phyloP scores from a whole-genome alignment of 495 filamentous ascomycete genomes.

The Penicillium nucicola region DNA sequence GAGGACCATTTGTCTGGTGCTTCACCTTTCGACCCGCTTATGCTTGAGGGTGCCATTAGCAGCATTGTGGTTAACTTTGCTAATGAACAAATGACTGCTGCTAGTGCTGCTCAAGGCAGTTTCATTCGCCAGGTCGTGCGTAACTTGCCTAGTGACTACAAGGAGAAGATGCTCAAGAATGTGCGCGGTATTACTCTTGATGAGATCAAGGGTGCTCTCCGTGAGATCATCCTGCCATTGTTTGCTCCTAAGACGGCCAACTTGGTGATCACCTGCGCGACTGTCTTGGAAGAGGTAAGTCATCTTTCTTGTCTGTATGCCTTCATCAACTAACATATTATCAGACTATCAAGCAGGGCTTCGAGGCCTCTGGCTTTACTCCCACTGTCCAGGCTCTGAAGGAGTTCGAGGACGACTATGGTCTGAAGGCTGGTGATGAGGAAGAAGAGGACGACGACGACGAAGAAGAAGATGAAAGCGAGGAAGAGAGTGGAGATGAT shows the following conservation, averaged over 20 bases:
- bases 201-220: conserved; percentile 73
- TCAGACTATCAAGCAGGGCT: conserved; percentile 67
- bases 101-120: conserved; percentile 71
- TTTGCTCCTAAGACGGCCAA: conserved; percentile 77
- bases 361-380: conserved; percentile 72
- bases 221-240: conserved; percentile 69
- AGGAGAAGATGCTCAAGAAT: conserved; percentile 66
- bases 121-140: conserved; percentile 79
- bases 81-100: conserved; percentile 81
- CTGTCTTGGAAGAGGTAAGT: conserved; percentile 78
- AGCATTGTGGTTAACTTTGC: conserved; percentile 80
- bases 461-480: conserved; percentile 50
- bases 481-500: conserved; percentile 16
- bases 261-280: conserved; percentile 83
- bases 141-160: conserved; percentile 75
- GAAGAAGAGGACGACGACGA: conserved; percentile 64
- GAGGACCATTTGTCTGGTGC: conserved; percentile 61
- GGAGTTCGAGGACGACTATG: conserved; percentile 89
- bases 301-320: not conserved
- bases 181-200: conserved; percentile 74
- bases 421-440: conserved; percentile 69
- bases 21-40: conserved; percentile 68
- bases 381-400: conserved; percentile 70
- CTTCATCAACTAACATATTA: conserved; percentile 2
- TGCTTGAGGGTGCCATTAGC: conserved; percentile 86